Conservation (phyloP, 2,329 filamentous ascomycete genomes). For the Ceratocystis eucalypticola region DNA sequence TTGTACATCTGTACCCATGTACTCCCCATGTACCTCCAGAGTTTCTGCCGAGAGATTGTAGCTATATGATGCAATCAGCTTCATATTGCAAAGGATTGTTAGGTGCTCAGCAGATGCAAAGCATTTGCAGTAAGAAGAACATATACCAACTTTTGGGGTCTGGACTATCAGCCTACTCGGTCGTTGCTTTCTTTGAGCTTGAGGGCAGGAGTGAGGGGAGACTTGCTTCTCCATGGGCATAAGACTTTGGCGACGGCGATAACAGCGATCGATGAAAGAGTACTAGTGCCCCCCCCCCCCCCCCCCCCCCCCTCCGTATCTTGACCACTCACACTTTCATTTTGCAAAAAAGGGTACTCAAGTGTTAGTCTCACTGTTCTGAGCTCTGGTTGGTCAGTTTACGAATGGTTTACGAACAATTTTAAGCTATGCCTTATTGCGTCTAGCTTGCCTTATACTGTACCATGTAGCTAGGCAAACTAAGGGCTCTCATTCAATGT, state of each 20-base stretch:
- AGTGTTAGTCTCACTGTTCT: too few relatives aligned
- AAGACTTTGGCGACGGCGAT: not conserved
- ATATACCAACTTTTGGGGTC: too few relatives aligned
- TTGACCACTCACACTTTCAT: not conserved
- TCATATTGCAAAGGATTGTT: too few relatives aligned
- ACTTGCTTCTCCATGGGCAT: too few relatives aligned
- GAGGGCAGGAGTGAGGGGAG: not conserved
- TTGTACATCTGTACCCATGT: not conserved
- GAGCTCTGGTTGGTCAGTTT: too few relatives aligned
- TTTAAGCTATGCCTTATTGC: not conserved
- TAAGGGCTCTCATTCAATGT: not conserved
- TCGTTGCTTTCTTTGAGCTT: too few relatives aligned
- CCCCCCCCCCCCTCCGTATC: not conserved
- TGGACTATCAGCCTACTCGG: too few relatives aligned
- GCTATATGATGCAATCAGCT: not conserved
- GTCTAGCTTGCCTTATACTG: not conserved
- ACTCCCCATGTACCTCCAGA: not conserved
- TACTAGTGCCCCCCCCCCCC: not conserved
- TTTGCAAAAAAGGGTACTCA: too few relatives aligned
- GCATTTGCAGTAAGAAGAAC: too few relatives aligned
- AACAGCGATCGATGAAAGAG: not conserved
- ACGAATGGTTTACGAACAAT: too few relatives aligned
- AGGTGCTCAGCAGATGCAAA: too few relatives aligned
- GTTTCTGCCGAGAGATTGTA: not conserved
- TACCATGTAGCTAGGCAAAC: not conserved